Evolutionary conservation across 1,139 yeast genomes (phyloP), one percentile per base, ranked within the genome.

Genomic region (Hyphopichia burtonii): DNA sequence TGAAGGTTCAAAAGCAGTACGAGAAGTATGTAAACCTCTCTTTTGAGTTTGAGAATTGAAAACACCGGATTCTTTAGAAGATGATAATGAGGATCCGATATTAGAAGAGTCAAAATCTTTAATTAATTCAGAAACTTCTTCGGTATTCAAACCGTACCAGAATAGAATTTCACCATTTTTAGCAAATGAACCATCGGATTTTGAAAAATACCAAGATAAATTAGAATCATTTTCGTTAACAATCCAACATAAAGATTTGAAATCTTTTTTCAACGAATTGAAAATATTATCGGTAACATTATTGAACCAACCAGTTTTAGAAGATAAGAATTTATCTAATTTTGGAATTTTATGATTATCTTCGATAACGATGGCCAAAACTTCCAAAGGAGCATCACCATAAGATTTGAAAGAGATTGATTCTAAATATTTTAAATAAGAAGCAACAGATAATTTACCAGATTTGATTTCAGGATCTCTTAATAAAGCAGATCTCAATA

Each of bases 311-410:
- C 98, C 98, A 45, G 87, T 80, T 63, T 86, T 83, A 28, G 95
- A 81, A 27, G 95, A 89, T 53, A 90, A 74, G 60, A 93, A 89
- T 65, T 89, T 90, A 64, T 89, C 96, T 50, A 93, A 71, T 44
- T 77, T 80, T n/a, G 97, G 86, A 44, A 86, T 69, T 34, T 69
- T 66, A 10, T 61, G 59, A 0, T 55, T 45, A 38, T 65, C 64
- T 34, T 62, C 61, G 34, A 74, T 72, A 31, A 93, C 96, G 54
- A 93, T 84, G 14, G 98, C 96, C 55, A 93, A 74, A 3, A 90
- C 97, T 58, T 93, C 98, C 58, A 90, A 76, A 30, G 97, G 97
- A 63, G 93, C 98, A 65, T 93, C 99, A 44, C 96, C 94, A 59
- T 88, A 91, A 34, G 95, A 83, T 59, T 82, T 84, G 74, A 89